phyloP scores from a whole-genome alignment of 306 rosid species.

The Corylus americana region DNA sequence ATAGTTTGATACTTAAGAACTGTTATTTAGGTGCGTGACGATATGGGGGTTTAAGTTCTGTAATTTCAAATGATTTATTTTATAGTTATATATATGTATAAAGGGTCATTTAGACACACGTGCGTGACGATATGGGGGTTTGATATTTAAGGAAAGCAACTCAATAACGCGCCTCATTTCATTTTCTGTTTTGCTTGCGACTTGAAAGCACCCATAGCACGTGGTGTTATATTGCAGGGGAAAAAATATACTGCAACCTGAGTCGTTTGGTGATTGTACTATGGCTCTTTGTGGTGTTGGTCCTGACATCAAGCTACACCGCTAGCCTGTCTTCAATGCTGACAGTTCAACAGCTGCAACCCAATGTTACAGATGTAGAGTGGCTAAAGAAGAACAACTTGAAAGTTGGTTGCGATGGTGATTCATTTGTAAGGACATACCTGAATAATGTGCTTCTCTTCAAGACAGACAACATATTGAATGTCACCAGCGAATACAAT shows the following conservation, averaged over 20 bases:
- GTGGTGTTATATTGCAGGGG: slow-evolving; percentile 37
- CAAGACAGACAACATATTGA: neutral
- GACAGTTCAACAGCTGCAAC: slow-evolving; percentile 38
- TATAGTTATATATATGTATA: too few relatives aligned
- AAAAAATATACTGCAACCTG: slow-evolving; percentile 44
- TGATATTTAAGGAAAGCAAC: too few relatives aligned
- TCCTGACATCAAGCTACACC: slow-evolving; percentile 66
- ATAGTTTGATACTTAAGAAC: too few relatives aligned
- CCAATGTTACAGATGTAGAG: slow-evolving; percentile 34
- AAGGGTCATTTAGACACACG: too few relatives aligned
- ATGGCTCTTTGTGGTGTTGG: slow-evolving; percentile 61
- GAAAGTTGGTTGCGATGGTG: slow-evolving; percentile 32
- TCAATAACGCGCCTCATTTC: too few relatives aligned
- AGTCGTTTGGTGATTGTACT: slow-evolving; percentile 46
- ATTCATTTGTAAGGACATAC: slow-evolving; percentile 36
- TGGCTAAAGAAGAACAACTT: slow-evolving; percentile 40
- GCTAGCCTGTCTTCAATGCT: slow-evolving; percentile 69
- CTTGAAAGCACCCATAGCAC: neutral
- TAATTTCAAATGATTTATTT: too few relatives aligned
- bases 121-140: too few relatives aligned
- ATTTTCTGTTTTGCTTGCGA: too few relatives aligned
- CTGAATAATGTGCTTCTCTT: slow-evolving; percentile 10
- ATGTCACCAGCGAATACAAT: slow-evolving; percentile 24
- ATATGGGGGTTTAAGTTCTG: too few relatives aligned
- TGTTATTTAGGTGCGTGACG: too few relatives aligned